phyloP scores from a whole-genome alignment of 495 filamentous ascomycete genomes.

The Neurospora terricola region DNA sequence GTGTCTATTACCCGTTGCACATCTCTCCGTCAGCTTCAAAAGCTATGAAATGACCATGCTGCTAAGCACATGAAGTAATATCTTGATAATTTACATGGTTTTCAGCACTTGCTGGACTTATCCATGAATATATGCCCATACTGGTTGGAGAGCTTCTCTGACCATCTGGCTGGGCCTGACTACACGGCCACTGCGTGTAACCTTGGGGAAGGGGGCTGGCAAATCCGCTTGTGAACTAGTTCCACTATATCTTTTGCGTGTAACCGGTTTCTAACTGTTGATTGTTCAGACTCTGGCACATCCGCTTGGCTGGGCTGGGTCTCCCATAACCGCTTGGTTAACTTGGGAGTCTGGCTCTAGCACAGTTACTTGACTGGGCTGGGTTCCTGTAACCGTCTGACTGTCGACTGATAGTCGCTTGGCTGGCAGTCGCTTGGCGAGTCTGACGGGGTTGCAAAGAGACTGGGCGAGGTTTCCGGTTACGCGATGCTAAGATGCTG shows the following conservation, averaged over 20 bases:
- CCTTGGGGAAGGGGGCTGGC: neutral
- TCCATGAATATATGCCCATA: too few relatives aligned
- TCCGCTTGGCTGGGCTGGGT: neutral
- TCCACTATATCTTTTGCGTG: too few relatives aligned
- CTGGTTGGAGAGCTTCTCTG: neutral
- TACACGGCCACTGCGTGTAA: neutral
- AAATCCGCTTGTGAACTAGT: neutral
- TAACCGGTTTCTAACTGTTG: neutral
- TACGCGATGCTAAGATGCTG: neutral
- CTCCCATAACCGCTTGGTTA: neutral
- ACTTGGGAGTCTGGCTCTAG: neutral
- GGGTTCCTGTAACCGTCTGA: neutral
- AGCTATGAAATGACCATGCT: too few relatives aligned
- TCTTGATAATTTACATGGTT: too few relatives aligned
- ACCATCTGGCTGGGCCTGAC: neutral
- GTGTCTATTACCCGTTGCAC: too few relatives aligned
- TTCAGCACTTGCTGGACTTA: neutral
- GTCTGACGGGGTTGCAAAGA: neutral
- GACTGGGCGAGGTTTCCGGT: neutral
- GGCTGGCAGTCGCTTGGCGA: neutral
- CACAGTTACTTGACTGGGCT: neutral
- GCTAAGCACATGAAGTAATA: too few relatives aligned
- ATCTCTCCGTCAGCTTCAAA: too few relatives aligned
- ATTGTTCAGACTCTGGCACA: neutral
- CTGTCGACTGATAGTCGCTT: neutral